Evolutionary conservation across 768 basidiomycete genomes (phyloP), one percentile per base, ranked within the genome.

Genomic region (Tephrocybe sp.): DNA sequence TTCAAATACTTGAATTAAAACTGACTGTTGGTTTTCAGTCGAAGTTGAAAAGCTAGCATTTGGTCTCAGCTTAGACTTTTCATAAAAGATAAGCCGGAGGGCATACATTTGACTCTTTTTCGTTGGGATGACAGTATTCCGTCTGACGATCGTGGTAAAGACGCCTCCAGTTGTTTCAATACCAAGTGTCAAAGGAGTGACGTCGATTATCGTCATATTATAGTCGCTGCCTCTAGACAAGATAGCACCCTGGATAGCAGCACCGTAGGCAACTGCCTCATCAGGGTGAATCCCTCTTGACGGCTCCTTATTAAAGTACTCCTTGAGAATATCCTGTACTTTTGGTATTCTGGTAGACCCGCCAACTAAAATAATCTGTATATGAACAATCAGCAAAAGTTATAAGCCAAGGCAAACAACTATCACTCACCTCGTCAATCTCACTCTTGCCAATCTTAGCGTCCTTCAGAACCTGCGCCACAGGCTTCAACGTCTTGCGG

Each of bases 401-500:
- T 11, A 5, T 17, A 4, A 7, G 7, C 26, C 4, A 26, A 7
- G 26, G 7, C 26, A 26, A 26, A 26, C 26, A 10, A 47, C 32
- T 42, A 4, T 4, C 39, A 34, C 20, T 67, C 74, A 87, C 89
- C 74, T 98, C 95, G 57, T 95, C 83, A 45, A 99, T 74, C 56
- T 93, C 89, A 62, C 98, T 95, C 83, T 98, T 99, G 84, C 94
- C 96, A 67, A 98, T 87, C 61, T 88, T 88, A 57, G 96, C 89
- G 64, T 98, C 96, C 84, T 97, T 97, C 61, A 98, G 78, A 17
- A 98, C 96, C 71, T 98, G 96, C 71, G 98, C 95, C 55, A 98
- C 96, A 56, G 96, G 96, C 78, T 95, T 95, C 92, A 98, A 92
- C 31, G 96, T 99, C 83, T 96, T 96, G 65, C 96, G 82, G 89